Percentiles rank a stretch among this genome's conserved stretches.
phyloP scores from a whole-genome alignment of 768 basidiomycete genomes.

The Termitomyces sp. region DNA sequence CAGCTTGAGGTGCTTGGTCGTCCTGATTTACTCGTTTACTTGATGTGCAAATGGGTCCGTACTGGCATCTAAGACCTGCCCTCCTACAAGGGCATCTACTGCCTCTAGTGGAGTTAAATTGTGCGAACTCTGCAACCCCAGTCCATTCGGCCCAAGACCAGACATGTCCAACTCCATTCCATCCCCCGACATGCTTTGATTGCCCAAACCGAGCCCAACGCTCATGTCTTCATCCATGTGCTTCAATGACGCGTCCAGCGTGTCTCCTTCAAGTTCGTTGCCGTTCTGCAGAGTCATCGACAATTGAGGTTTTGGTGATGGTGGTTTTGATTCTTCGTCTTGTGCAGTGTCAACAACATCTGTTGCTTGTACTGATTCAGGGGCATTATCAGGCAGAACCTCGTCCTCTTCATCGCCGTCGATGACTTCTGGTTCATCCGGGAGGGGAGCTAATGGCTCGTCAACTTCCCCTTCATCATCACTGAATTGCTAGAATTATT shows the following conservation, averaged over 20 bases:
- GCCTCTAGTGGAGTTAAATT: conserved; percentile 53
- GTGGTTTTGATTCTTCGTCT: conserved; percentile 56
- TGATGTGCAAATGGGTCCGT: conserved; percentile 53
- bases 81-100: conserved; percentile 51
- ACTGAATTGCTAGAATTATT: conserved; percentile 64
- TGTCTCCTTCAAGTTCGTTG: conserved; percentile 38
- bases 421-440: conserved; percentile 68
- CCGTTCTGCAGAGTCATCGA: conserved; percentile 42
- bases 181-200: conserved; percentile 27
- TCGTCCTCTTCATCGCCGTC: conserved; percentile 79
- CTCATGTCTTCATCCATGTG: conserved; percentile 43
- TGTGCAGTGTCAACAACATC: conserved; percentile 24
- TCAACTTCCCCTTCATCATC: conserved; percentile 79
- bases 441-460: conserved; percentile 76
- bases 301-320: conserved; percentile 65
- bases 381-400: conserved; percentile 29
- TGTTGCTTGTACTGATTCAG: conserved; percentile 27
- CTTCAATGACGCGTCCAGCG: conserved; percentile 52
- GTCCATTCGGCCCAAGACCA: conserved; percentile 58
- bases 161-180: conserved; percentile 58
- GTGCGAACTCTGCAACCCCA: conserved; percentile 45
- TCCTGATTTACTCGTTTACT: conserved; percentile 6
- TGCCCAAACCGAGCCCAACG: conserved; percentile 29
- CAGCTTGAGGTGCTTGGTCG: not conserved
- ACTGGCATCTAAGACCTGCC: conserved; percentile 51